These are phyloP conservation scores for Paecilomyces formosus DNA, from an alignment of 2,329 filamentous ascomycete species.

Conservation along the genomic window DNA sequence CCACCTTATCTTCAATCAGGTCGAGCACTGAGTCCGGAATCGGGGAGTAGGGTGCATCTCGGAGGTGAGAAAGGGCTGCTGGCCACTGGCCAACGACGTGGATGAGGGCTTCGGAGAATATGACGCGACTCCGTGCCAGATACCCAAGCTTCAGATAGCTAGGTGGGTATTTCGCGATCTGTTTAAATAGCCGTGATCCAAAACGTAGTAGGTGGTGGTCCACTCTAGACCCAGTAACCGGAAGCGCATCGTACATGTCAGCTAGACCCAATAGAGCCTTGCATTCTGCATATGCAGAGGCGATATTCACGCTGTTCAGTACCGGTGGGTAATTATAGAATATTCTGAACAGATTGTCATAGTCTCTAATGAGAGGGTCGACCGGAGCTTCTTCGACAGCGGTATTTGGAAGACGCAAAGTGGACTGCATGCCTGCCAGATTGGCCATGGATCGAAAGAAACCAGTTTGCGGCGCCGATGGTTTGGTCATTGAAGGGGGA, in stretches of 20 bases:
- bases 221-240: slow-evolving; percentile 79
- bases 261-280: slow-evolving; percentile 80
- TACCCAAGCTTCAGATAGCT: slow-evolving; percentile 87
- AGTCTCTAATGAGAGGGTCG: slow-evolving; percentile 76
- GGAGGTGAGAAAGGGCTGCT: slow-evolving; percentile 66
- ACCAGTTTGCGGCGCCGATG: slow-evolving; percentile 52
- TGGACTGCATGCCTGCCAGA: slow-evolving; percentile 52
- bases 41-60: slow-evolving; percentile 44
- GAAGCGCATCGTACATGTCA: slow-evolving; percentile 89
- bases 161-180: slow-evolving; percentile 92
- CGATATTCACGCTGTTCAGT: slow-evolving; percentile 80
- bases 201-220: slow-evolving; percentile 93
- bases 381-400: slow-evolving; percentile 51
- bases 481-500: slow-evolving; percentile 56
- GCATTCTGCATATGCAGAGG: slow-evolving; percentile 87
- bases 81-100: slow-evolving; percentile 97
- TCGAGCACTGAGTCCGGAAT: slow-evolving; percentile 73
- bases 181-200: slow-evolving; percentile 84
- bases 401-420: slow-evolving; percentile 42
- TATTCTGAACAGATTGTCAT: slow-evolving; percentile 90
- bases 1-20: slow-evolving; percentile 88
- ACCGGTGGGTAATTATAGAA: slow-evolving; percentile 89
- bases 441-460: slow-evolving; percentile 89
- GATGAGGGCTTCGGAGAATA: slow-evolving; percentile 79
- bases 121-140: slow-evolving; percentile 72